Evolutionary conservation across 345 rosid species (phyloP), one percentile per base, ranked within the genome.

Genomic region (Moricandia arvensis): DNA sequence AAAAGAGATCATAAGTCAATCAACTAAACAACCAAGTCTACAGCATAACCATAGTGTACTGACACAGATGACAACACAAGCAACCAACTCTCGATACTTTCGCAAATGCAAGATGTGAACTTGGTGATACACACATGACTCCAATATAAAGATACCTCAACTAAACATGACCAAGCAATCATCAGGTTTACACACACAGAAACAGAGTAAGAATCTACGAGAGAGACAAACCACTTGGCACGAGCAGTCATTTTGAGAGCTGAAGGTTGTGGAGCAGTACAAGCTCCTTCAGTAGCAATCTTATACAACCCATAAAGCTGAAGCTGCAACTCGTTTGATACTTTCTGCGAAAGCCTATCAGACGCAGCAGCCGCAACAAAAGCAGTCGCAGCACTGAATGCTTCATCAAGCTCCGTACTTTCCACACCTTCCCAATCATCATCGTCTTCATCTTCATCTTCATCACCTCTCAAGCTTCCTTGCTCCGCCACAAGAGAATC

Each of bases 351-450:
- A 30, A 82, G 70, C 76, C 86, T 73, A 5, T 79, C 91, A 1
- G 97, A 85, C 1, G 96, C 93, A 11, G 89, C 76, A 0, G 90
- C 87, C 5, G 95, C 93, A 6, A 93, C 90, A 61, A 93, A 93
- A 0, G 85, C 82, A 7, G 97, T 85, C 0, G 99, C 99, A 0
- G 96, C 96, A 54, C 93, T 91, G 71, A 94, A 94, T 7, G 83
- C 81, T 73, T 87, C 96, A 16, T 95, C 99, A 37, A 95, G 79
- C 71, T 92, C 97, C 41, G 94, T 90, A 73, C 87, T 89, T 85
- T 91, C 97, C 3, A 91, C 96, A 12, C 97, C 97, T 78, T 95
- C 99, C 99, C 99, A 92, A 61, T 90, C 88, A 0, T 29, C 82
- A 0, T 47, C 53, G 8, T 65, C 74, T 0, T 62, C 75, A 1